Percentiles rank a stretch among this genome's conserved stretches.
Conservation (phyloP, 257 asterid genomes). For the Lycium ferocissimum region DNA sequence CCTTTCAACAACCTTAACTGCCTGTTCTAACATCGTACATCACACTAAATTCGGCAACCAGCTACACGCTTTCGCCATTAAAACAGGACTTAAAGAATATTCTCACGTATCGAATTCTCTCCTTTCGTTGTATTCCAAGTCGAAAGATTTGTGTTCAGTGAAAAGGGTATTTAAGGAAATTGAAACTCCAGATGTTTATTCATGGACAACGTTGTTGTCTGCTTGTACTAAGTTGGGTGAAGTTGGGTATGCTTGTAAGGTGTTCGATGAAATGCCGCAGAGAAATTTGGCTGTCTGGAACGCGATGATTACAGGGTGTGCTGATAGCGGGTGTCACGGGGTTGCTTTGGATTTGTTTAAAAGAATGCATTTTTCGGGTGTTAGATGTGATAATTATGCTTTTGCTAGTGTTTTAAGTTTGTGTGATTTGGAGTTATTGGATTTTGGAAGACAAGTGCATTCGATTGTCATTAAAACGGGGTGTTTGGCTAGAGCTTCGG, state of each 20-base stretch:
- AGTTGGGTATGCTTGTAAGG: constrained; percentile 52
- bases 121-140: constrained; percentile 69
- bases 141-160: constrained; percentile 57
- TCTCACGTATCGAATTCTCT: constrained; percentile 71
- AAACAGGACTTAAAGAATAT: constrained; percentile 55
- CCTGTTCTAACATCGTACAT: constrained; percentile 55
- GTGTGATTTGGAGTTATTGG: constrained; percentile 53
- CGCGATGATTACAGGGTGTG: constrained; percentile 85
- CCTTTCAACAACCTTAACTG: constrained; percentile 71
- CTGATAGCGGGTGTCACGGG: constrained; percentile 49
- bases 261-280: constrained; percentile 70
- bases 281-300: constrained; percentile 77
- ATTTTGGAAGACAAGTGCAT: constrained; percentile 76
- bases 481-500: constrained; percentile 60
- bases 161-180: constrained; percentile 63
- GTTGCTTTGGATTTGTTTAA: constrained; percentile 58
- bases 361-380: constrained; percentile 64
- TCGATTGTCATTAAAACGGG: constrained; percentile 68
- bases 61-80: constrained; percentile 65
- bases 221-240: constrained; percentile 79
- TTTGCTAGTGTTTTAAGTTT: constrained; percentile 79
- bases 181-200: constrained; percentile 70
- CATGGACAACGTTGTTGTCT: constrained; percentile 72
- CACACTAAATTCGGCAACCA: constrained; percentile 53
- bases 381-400: constrained; percentile 68